Evolutionary conservation across 345 rosid genomes (phyloP), one percentile per base, ranked within the genome.

Genomic region (Iberis pinnata): DNA sequence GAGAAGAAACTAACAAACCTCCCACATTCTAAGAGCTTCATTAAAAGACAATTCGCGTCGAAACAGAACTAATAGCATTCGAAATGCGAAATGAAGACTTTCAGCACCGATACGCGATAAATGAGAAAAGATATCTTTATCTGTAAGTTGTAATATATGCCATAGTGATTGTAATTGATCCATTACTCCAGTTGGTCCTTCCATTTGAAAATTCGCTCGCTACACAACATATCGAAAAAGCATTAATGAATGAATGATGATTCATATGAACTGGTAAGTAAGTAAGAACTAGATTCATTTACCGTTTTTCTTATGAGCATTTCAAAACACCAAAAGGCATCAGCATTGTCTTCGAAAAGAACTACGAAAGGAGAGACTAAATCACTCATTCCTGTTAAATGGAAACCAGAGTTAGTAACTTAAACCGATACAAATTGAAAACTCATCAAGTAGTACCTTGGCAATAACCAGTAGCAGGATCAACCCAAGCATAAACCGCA

Each of bases 321-420:
- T 83, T 86, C 97, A 72, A 89, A 89, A 80, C 95, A 89, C 97
- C 97, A 89, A 77, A 89, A 89, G 47, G 97, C 97, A 66, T 89
- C 97, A 11, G 84, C 89, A 55, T 89, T 67, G 63, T 89, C 97
- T 77, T 86, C 97, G 66, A 83, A 89, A 17, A 89, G 83, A 65
- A 89, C 82, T 64, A 89, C 81, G 25, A 89, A 89, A 58, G 93
- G 97, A 64, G 97, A 89, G 65, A 89, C 71, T 74, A 89, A 73
- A 71, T 89, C 97, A 18, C 97, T 89, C 97, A 89, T 89, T 53
- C 95, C 97, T 89, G 68, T 44, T 52, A 74, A 50, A 68, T 74
- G 29, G 36, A 40, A 63, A 64, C n/a, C 33, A 63, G 14, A 46
- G 20, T 49, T 43, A 62, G 62, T 26, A 58, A 52, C 15, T 40